Evolutionary conservation across 2,329 filamentous ascomycete species (phyloP).

Genomic region (Trichoderma citrinoviride): DNA sequence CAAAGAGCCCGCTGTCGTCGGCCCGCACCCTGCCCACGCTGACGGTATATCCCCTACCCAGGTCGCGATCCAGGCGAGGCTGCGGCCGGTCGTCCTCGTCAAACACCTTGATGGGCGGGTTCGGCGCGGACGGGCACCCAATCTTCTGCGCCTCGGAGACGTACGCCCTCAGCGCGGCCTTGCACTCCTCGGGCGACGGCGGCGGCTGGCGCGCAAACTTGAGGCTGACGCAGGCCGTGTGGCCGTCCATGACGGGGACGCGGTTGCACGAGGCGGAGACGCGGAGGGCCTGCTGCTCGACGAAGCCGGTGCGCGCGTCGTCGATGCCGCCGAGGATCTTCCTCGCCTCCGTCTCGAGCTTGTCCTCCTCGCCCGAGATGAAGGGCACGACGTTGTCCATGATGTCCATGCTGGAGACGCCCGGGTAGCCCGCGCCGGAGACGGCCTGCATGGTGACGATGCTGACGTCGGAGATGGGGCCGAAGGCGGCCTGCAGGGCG

Average conservation of each 20-base stretch:
- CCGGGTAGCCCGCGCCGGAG: slow-evolving; percentile 10
- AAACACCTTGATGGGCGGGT: slow-evolving; percentile 12
- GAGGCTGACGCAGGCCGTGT: slow-evolving; percentile 8
- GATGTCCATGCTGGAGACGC: slow-evolving; percentile 14
- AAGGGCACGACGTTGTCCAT: slow-evolving; percentile 17
- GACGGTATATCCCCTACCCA: slow-evolving; percentile 82
- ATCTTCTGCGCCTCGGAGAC: slow-evolving; percentile 11
- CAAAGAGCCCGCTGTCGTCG: slow-evolving; percentile 85
- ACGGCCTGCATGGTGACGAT: slow-evolving; percentile 8
- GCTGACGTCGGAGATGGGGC: slow-evolving; percentile 2
- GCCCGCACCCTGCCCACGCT: slow-evolving; percentile 84
- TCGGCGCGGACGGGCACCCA: slow-evolving; percentile 14
- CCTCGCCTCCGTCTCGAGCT: slow-evolving; percentile 17
- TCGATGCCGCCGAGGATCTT: slow-evolving; percentile 18
- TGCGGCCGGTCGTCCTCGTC: slow-evolving; percentile 14
- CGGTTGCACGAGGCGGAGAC: slow-evolving; percentile 9
- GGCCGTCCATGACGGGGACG: slow-evolving; percentile 12
- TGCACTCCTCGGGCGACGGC: slow-evolving; percentile 5
- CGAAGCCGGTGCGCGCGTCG: neutral
- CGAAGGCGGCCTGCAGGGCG: slow-evolving; percentile 8
- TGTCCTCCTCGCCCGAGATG: slow-evolving; percentile 17
- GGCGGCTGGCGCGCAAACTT: slow-evolving; percentile 7
- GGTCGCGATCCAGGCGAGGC: slow-evolving; percentile 64
- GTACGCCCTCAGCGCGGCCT: slow-evolving; percentile 2
- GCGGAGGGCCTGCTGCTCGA: slow-evolving; percentile 4